These are phyloP conservation scores for Fusarium sp. DNA, from an alignment of 2,329 filamentous ascomycete genomes.

Conservation along the genomic window DNA sequence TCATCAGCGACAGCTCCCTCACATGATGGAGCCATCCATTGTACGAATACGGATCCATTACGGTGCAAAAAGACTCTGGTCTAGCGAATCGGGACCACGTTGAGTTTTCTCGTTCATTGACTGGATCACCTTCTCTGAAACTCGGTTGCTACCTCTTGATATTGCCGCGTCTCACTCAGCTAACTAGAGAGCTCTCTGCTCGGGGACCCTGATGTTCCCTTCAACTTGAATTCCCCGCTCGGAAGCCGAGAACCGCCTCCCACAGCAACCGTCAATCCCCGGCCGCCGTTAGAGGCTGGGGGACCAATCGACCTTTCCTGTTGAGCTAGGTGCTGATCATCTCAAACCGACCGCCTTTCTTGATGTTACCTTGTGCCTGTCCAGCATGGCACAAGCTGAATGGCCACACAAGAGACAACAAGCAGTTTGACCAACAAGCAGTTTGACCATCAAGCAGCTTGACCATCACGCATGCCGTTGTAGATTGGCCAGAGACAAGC, in stretches of 20 bases:
- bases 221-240: constrained; percentile 31
- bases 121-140: constrained; percentile 26
- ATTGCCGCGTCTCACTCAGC: not conserved
- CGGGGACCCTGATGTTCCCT: constrained; percentile 2
- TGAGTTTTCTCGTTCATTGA: constrained; percentile 41
- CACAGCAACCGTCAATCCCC: constrained; percentile 3
- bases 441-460: not conserved
- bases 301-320: constrained; percentile 26
- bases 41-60: constrained; percentile 34
- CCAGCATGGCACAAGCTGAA: not conserved
- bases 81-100: constrained; percentile 36
- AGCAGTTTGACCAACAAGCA: not conserved
- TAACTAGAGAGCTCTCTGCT: not conserved
- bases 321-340: constrained; percentile 15
- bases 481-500: not conserved
- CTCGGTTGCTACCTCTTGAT: not conserved
- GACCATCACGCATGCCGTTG: not conserved
- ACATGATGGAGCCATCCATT: not conserved
- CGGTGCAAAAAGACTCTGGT: not conserved
- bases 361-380: not conserved
- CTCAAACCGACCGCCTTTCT: constrained; percentile 2
- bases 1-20: constrained; percentile 29
- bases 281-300: constrained; percentile 4
- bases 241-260: constrained; percentile 42
- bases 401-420: not conserved